Conservation (phyloP, 2,329 filamentous ascomycete genomes). For the Diaporthe citrichinensis region DNA sequence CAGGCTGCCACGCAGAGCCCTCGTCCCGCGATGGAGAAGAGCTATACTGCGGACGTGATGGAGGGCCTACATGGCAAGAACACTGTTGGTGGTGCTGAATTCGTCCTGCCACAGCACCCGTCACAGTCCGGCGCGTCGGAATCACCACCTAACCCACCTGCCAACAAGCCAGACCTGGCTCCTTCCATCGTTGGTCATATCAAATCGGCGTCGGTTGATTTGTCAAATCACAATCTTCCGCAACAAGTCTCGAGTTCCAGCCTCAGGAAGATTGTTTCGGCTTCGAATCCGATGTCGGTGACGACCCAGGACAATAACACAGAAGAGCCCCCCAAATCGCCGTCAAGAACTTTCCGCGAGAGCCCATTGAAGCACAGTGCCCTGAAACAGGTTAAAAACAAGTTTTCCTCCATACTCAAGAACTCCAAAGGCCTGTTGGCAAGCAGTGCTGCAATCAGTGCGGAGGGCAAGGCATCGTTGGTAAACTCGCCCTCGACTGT, state of each 20-base stretch:
- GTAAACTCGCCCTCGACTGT: conserved; percentile 65
- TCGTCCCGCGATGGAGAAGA: conserved; percentile 71
- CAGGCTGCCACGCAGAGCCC: conserved; percentile 56
- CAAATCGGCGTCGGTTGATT: conserved; percentile 74
- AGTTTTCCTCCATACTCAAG: conserved; percentile 90
- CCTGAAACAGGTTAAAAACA: conserved; percentile 91
- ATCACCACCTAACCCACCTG: conserved; percentile 53
- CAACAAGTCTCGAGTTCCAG: conserved; percentile 46
- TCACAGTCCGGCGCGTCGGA: conserved; percentile 45
- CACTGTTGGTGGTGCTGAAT: conserved; percentile 63
- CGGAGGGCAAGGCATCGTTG: conserved; percentile 71
- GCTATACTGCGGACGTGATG: conserved; percentile 73
- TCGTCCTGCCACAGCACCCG: conserved; percentile 59
- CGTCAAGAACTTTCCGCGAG: conserved; percentile 72
- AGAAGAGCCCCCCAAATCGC: conserved; percentile 65
- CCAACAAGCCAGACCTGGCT: conserved; percentile 48
- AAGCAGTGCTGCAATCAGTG: conserved; percentile 77
- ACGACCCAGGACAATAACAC: conserved; percentile 63
- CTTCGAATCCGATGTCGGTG: conserved; percentile 48
- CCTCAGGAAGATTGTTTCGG: conserved; percentile 72
- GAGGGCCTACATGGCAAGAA: conserved; percentile 67
- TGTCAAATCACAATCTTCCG: conserved; percentile 52
- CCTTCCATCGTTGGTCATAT: conserved; percentile 61
- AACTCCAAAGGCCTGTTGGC: conserved; percentile 89
- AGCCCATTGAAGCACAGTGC: conserved; percentile 66